These are phyloP conservation scores for Starmerella bombicola DNA, from an alignment of 805 yeast genomes.

Conservation along the genomic window DNA sequence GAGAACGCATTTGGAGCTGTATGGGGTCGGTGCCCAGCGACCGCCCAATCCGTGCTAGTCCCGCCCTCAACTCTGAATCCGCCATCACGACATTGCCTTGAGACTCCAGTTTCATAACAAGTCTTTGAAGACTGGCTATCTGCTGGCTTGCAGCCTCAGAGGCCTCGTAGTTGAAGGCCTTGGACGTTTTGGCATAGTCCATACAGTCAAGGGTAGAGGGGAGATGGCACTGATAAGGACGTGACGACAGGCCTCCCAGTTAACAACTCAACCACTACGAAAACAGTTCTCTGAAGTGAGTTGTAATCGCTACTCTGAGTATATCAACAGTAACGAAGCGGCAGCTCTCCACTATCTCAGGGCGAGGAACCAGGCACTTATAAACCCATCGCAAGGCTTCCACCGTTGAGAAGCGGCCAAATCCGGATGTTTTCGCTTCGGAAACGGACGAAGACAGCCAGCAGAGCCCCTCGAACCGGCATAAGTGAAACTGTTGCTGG, in stretches of 20 bases:
- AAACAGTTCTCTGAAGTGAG: no score
- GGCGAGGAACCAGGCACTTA: no score
- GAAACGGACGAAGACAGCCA: conserved; percentile 2
- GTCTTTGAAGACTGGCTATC: conserved; percentile 61
- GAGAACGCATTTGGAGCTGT: conserved; percentile 28
- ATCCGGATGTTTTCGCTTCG: conserved; percentile 12
- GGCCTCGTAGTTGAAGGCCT: conserved; percentile 22
- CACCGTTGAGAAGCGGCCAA: no score
- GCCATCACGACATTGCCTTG: conserved; percentile 52
- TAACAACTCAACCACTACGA: no score
- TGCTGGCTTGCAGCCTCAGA: conserved; percentile 43
- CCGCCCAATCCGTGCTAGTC: conserved; percentile 64
- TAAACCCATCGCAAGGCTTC: no score
- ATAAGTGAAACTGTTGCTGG: conserved; percentile 27
- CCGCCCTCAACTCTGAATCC: conserved; percentile 52
- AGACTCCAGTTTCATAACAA: conserved; percentile 59
- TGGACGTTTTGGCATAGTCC: neutral
- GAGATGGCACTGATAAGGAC: no score
- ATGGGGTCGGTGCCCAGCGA: conserved; percentile 80
- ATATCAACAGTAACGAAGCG: no score
- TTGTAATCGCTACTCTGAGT: no score
- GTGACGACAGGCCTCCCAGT: no score
- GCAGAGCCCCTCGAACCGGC: conserved; percentile 1
- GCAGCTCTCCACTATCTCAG: no score
- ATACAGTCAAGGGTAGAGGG: no score